phyloP scores from a whole-genome alignment of 2,329 filamentous ascomycete species.

The Dothidotthia symphoricarpi region DNA sequence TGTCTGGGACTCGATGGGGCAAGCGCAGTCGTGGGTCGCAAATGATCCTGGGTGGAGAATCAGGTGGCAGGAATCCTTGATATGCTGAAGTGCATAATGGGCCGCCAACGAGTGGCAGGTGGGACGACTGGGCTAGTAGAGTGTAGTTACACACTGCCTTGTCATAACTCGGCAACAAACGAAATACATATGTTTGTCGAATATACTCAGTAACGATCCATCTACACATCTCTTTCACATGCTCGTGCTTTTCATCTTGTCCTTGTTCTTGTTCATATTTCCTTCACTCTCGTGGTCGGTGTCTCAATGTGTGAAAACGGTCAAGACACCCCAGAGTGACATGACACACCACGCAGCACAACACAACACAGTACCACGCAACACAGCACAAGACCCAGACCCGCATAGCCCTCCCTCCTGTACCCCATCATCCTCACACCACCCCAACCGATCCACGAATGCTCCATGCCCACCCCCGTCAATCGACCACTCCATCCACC shows the following conservation, averaged over 20 bases:
- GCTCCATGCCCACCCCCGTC: too few relatives aligned
- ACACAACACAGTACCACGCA: too few relatives aligned
- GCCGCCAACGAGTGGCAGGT: conserved; percentile 17
- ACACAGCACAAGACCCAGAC: too few relatives aligned
- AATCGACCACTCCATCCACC: too few relatives aligned
- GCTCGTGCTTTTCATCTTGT: background rate
- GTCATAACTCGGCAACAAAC: conserved; percentile 6
- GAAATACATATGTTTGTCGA: too few relatives aligned
- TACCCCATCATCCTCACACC: too few relatives aligned
- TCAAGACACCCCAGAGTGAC: too few relatives aligned
- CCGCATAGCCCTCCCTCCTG: too few relatives aligned
- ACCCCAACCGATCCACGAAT: too few relatives aligned
- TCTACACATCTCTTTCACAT: background rate
- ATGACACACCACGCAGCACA: too few relatives aligned
- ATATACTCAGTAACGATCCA: background rate
- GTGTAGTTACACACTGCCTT: conserved; percentile 9
- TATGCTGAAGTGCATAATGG: conserved; percentile 9
- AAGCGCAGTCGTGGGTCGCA: conserved; percentile 32
- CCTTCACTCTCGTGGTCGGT: conserved; percentile 1
- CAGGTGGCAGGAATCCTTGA: too few relatives aligned
- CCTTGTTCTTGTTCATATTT: background rate
- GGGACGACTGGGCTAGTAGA: conserved; percentile 10
- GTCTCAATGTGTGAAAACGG: too few relatives aligned
- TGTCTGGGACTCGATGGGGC: conserved; percentile 23
- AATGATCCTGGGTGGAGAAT: conserved; percentile 10